phyloP scores from a whole-genome alignment of 805 yeast species.

The Starmerella sirachaensis region DNA sequence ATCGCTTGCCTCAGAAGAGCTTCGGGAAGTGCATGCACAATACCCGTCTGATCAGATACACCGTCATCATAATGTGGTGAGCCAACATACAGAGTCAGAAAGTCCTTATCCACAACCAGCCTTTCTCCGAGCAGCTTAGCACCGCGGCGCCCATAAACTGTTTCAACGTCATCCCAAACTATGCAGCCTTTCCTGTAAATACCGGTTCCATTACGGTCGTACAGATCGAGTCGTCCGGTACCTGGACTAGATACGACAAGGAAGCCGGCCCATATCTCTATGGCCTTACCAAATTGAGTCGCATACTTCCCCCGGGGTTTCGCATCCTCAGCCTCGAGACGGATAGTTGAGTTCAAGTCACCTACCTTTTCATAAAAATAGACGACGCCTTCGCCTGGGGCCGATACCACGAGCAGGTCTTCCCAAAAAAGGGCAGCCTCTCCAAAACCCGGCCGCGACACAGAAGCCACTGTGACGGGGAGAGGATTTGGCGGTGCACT shows the following conservation, averaged over 20 bases:
- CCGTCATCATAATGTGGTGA: constrained; percentile 34
- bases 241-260: constrained; percentile 46
- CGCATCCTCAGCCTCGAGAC: constrained; percentile 1
- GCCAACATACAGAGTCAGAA: constrained; percentile 32
- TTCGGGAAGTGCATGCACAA: constrained; percentile 29
- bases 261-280: constrained; percentile 29
- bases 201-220: constrained; percentile 21
- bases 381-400: constrained; percentile 19
- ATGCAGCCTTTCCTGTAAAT: constrained; percentile 25
- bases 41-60: constrained; percentile 29
- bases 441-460: constrained; percentile 18
- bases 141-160: constrained; percentile 33
- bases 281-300: constrained; percentile 34
- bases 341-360: constrained; percentile 2
- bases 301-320: constrained; percentile 15
- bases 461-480: constrained; percentile 4
- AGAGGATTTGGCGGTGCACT: constrained; percentile 1
- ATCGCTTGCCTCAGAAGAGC: constrained; percentile 16
- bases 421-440: constrained; percentile 11
- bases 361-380: constrained; percentile 12
- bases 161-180: constrained; percentile 24
- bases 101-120: constrained; percentile 30
- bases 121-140: constrained; percentile 34
- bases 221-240: constrained; percentile 33
- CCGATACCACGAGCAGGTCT: constrained; percentile 13